Percentiles rank a stretch among this genome's conserved stretches.
Evolutionary conservation across 176 grass and related monocot genomes (phyloP).

Genomic region (Bolboschoenus planiculmis): DNA sequence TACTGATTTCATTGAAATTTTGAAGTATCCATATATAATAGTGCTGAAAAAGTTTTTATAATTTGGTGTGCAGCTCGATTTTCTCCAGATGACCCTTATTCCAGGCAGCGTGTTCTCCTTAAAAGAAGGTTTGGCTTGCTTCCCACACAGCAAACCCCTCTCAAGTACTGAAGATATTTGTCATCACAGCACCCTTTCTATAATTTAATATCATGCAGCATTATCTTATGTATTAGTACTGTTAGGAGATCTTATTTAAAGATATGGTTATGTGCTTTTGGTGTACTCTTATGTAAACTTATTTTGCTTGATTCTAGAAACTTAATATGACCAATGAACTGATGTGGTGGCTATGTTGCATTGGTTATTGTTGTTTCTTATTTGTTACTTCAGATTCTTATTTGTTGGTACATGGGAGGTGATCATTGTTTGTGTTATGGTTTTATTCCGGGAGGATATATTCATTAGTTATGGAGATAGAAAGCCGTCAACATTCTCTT

Average conservation of each 20-base stretch:
- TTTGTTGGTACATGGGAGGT: neutral
- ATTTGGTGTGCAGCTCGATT: conserved; percentile 63
- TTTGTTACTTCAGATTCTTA: neutral
- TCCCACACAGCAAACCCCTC: conserved; percentile 63
- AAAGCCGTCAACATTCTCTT: too few relatives aligned
- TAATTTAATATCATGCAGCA: neutral
- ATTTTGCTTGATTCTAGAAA: neutral
- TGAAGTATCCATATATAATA: neutral
- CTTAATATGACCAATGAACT: neutral
- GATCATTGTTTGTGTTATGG: neutral
- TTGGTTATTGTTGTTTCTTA: neutral
- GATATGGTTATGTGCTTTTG: neutral
- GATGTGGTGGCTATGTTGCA: neutral
- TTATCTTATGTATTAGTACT: neutral
- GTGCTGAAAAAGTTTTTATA: neutral
- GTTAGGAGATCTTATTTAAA: neutral
- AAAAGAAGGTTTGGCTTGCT: conserved; percentile 93
- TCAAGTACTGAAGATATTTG: conserved; percentile 48
- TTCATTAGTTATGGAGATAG: too few relatives aligned
- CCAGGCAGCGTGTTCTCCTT: conserved; percentile 65
- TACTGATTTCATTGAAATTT: neutral
- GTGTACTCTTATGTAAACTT: neutral
- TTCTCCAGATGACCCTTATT: conserved; percentile 81
- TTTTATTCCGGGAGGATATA: neutral
- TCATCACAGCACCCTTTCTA: neutral